Evolutionary conservation across 2,329 filamentous ascomycete genomes (phyloP), one percentile per base, ranked within the genome.

Genomic region (Fusarium subtropicale): DNA sequence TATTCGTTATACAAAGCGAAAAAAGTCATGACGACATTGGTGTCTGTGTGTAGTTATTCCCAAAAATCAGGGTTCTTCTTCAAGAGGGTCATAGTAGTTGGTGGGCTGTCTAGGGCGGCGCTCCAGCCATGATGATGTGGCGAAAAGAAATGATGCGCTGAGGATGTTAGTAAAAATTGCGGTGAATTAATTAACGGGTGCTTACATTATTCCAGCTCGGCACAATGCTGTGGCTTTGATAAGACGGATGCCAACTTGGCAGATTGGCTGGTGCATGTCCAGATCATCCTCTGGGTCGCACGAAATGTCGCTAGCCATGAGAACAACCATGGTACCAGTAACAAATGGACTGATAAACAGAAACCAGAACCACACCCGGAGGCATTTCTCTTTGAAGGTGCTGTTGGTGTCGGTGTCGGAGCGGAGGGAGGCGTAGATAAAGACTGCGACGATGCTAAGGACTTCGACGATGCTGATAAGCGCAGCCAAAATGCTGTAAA

Each of bases 171-270:
- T 34, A 18, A 28, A 26, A 9, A 24, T 5, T 2, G 28, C 1
- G 4, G 22, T 18, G 5, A n/a, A 28, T n/a, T 12, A n/a, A 55
- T 31, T 55, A 12, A 22, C 28, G 15, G 9, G 9, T 22, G 56
- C 66, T 18, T 41, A 70, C 67, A 69, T 56, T 26, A 70, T 68
- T 36, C 53, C 66, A 30, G 62, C 67, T 41, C 67, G 57, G 16
- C 58, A 69, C 2, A 69, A n/a, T 15, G 67, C 67, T 31, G 67
- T 70, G 0, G 67, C 66, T 39, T 69, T 69, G 15, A 69, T 70
- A 7, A 69, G 50, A 4, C 66, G 63, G 3, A 69, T 53, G 18
- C 67, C 67, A 10, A 70, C 53, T 18, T 64, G 64, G 51, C 67
- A 69, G 18, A 69, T 64, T 13, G 67, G 67, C 12, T 68, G 62